Base-by-base conservation (phyloP, 805 yeast species). In the Candida patagonica region DNA sequence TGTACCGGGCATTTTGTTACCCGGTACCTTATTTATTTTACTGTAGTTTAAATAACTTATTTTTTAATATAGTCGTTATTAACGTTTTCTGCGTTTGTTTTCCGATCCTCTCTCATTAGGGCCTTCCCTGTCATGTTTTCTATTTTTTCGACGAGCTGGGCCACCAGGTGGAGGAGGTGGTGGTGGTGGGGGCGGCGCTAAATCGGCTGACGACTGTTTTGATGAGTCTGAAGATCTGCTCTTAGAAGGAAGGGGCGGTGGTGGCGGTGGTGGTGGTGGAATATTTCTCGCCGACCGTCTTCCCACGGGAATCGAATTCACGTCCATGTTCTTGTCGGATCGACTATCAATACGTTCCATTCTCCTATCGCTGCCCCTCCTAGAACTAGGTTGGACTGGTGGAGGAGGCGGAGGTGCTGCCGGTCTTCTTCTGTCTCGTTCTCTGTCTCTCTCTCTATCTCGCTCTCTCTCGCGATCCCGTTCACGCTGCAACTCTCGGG, bases 381-480 rank as follows among this genome's bases (percentile, higher is more conserved):
- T 16, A 34, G 7, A 10, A 3, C 15, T 4, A 7, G n/a, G 12
- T 13, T 23, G 20, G 6, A 8, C 19, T 4, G 37, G 26, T 3
- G 37, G 29, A 21, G 26, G 26, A 5, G 37, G 27, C 22, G 37
- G 21, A 22, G 37, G 21, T 5, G 35, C 24, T 5, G 35, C 19
- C 4, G 35, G 35, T 19, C 12, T 17, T 15, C 15, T 9, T 10
- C 35, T 12, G 26, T 19, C 27, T 6, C 34, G 6, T n/a, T 19
- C 20, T 3, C 20, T 15, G 21, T 27, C 38, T 7, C 29, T 7
- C 12, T 37, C 35, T 27, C 30, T 10, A 8, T 16, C 26, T 13
- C 38, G 29, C 13, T 38, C 41, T 20, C 41, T 13, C 21, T 42
- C 47, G 16, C 48, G 30, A 10, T 47, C 51, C 29, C 43, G 30